Evolutionary conservation across 257 asterid species (phyloP).

Genomic region (Capsicum rhomboideum): DNA sequence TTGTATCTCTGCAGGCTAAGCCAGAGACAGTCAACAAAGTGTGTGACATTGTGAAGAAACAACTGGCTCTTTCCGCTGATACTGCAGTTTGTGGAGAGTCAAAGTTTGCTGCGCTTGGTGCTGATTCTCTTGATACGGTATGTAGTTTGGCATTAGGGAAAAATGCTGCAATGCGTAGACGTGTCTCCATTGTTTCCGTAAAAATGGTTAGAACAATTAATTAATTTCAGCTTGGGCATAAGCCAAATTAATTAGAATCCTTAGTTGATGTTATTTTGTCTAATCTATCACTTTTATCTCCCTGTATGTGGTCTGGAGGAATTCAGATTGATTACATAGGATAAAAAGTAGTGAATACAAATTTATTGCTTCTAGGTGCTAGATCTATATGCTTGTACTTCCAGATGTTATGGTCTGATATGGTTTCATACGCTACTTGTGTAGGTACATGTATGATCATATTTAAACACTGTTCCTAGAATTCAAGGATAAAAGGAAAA

Average conservation of each 20-base stretch:
- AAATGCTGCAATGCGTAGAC: not conserved
- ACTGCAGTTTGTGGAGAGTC: constrained; percentile 58
- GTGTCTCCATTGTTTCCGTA: not conserved
- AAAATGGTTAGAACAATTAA: not conserved
- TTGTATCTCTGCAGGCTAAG: constrained; percentile 56
- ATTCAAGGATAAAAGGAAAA: not conserved
- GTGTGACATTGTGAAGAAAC: constrained; percentile 70
- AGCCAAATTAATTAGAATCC: not conserved
- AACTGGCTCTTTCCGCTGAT: constrained; percentile 66
- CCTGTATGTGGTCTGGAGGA: not conserved
- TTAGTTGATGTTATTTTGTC: not conserved
- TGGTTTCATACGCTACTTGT: not conserved
- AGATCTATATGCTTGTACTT: not conserved
- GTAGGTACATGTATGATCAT: not conserved
- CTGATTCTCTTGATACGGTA: constrained; percentile 98
- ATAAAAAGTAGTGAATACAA: not conserved
- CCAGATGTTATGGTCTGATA: not conserved
- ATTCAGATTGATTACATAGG: not conserved
- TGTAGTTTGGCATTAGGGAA: not conserved
- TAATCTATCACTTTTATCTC: not conserved
- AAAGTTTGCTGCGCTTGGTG: constrained; percentile 74
- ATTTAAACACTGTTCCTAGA: not conserved
- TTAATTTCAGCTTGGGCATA: not conserved
- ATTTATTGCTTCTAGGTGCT: not conserved
- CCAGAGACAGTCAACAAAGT: constrained; percentile 84